These are phyloP conservation scores for Piromyces sp. DNA, from an alignment of 192 early-diverging fungal species.

Conservation along the genomic window DNA sequence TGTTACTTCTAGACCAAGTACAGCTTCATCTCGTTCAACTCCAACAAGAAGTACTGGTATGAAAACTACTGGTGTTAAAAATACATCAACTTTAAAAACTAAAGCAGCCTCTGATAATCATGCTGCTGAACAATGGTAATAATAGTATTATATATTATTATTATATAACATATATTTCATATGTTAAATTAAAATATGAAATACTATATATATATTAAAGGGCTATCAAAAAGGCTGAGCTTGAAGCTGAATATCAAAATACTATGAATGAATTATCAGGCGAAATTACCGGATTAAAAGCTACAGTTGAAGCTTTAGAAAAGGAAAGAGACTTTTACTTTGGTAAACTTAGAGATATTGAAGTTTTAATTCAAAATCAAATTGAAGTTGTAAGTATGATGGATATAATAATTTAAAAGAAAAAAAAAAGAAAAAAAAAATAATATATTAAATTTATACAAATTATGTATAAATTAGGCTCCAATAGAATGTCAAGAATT, in stretches of 20 bases:
- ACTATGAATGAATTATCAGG: constrained; percentile 52
- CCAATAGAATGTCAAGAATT: constrained; percentile 22
- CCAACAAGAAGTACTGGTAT: not conserved
- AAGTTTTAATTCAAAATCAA: constrained; percentile 71
- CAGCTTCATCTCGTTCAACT: not conserved
- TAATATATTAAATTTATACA: too few relatives aligned
- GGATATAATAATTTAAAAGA: not conserved
- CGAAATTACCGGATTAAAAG: constrained; percentile 63
- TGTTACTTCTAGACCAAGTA: not conserved
- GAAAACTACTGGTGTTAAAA: not conserved
- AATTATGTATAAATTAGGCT: constrained; percentile 1
- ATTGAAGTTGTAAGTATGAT: constrained; percentile 35
- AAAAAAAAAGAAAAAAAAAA: too few relatives aligned
- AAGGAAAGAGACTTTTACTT: constrained; percentile 98
- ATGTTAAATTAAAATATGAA: too few relatives aligned
- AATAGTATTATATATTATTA: not conserved
- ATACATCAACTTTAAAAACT: not conserved
- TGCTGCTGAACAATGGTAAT: constrained; percentile 8
- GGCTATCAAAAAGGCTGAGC: constrained; percentile 7
- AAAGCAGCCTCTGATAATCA: not conserved
- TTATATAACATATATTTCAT: too few relatives aligned
- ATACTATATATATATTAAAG: not conserved
- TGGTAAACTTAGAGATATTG: constrained; percentile 80
- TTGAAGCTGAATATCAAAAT: constrained; percentile 33
- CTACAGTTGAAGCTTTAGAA: constrained; percentile 75